Evolutionary conservation across 139 green algal species (phyloP), one percentile per base, ranked within the genome.

Genomic region (Yamagishiella unicocca): DNA sequence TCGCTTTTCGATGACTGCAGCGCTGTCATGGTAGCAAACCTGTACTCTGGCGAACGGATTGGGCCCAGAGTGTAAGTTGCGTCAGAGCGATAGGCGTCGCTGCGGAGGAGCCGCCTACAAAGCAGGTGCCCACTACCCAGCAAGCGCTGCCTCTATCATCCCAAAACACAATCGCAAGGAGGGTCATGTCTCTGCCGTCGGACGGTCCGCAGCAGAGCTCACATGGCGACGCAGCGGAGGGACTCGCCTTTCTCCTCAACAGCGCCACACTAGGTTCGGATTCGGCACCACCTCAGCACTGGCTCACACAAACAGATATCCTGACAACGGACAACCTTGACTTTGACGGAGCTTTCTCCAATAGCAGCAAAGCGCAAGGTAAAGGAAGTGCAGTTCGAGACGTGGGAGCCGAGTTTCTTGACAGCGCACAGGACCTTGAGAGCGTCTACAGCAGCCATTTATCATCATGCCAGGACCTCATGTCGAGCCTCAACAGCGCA

Each of bases 301-400:
- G 80, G 80, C 31, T 86, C 25, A 86, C 80, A 21, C 64, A 77
- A 24, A 86, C 80, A 22, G 80, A 86, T 22, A 86, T 86, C 19
- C 64, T 86, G 8, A 86, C 80, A 19, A 86, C 80, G 5, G 80
- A 86, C 66, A 86, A 77, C 31, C 43, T 86, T 12, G 80, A 86
- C 33, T 74, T 86, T 33, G 80, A 86, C 8, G 43, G 21, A 37
- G 31, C 76, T 9, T 42, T 73, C 7, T 64, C 42, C 29, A 85
- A 75, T 24, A 50, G 50, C 2, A 61, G 79, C 61, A 75, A 76
- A 43, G 79, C 35, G 19, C 38, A 29, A 4, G 7, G 25, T 33
- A 70, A 70, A 31, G 12, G 17, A 33, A 33, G 17, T 14, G 38
- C 70, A 55, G 8, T 38, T 38, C 33, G 76, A 31, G 37, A 70